Percentiles rank a stretch among this genome's conserved stretches.
These are phyloP conservation scores for Cryptosporidium sp. DNA, from an alignment of 169 alveolate species.

Conservation along the genomic window DNA sequence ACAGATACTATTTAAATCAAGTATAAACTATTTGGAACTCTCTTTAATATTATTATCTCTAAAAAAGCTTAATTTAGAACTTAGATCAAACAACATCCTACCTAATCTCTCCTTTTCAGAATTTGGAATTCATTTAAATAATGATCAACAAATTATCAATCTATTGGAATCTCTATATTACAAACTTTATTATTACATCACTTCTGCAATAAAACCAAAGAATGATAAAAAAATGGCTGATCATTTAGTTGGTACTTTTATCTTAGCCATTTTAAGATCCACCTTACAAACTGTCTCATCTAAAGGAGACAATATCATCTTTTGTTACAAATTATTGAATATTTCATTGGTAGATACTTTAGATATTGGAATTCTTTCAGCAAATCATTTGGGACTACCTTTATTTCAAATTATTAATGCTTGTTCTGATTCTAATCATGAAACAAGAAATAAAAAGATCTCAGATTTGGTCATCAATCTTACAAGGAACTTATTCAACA, in stretches of 20 bases:
- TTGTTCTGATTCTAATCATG: slow-evolving; percentile 9
- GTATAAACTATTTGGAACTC: background rate
- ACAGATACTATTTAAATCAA: background rate
- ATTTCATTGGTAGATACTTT: slow-evolving; percentile 64
- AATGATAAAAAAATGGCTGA: background rate
- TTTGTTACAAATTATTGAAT: slow-evolving; percentile 2
- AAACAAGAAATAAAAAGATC: slow-evolving; percentile 2
- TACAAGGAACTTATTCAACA: slow-evolving; percentile 27
- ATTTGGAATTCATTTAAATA: background rate
- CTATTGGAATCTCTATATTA: slow-evolving; percentile 14
- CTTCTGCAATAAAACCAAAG: background rate
- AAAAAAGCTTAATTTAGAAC: background rate
- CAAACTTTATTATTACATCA: background rate
- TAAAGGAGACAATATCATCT: background rate
- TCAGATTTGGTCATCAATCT: background rate
- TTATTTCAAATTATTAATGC: background rate
- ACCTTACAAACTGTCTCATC: background rate
- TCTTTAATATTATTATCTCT: background rate
- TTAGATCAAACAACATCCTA: background rate
- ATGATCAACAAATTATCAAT: background rate
- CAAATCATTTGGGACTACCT: background rate
- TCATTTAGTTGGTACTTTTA: slow-evolving; percentile 1
- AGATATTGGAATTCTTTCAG: slow-evolving; percentile 5
- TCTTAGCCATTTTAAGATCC: background rate
- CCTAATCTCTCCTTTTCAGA: background rate